Percentiles rank a stretch among this genome's conserved stretches.
These are phyloP conservation scores for Pleurotus tuber-regium DNA, from an alignment of 768 basidiomycete genomes.

Conservation along the genomic window DNA sequence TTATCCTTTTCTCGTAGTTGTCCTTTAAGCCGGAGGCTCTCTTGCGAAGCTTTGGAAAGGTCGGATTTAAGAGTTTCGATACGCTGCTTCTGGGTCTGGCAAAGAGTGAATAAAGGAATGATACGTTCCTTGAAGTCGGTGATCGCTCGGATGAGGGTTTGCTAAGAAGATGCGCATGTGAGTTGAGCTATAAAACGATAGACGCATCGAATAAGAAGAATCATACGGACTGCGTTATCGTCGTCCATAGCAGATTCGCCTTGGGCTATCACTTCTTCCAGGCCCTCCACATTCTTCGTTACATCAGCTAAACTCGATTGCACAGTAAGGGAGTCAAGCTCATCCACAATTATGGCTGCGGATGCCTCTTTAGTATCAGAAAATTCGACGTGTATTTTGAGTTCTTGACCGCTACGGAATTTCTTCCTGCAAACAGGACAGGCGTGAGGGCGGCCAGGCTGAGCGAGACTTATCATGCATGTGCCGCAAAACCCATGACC, in stretches of 20 bases:
- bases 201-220: neutral
- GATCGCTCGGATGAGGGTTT: slow-evolving; percentile 31
- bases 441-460: slow-evolving; percentile 10
- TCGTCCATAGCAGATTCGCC: slow-evolving; percentile 12
- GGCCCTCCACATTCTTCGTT: slow-evolving; percentile 23
- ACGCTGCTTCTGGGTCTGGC: neutral
- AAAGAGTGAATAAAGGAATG: slow-evolving; percentile 30
- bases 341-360: neutral
- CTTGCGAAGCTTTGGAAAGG: neutral
- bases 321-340: slow-evolving; percentile 2
- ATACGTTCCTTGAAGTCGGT: slow-evolving; percentile 40
- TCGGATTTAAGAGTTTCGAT: neutral
- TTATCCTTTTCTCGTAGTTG: neutral
- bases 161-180: too few relatives aligned
- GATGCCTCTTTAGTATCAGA: slow-evolving; percentile 3
- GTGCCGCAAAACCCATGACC: slow-evolving; percentile 41
- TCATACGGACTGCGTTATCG: slow-evolving; percentile 26
- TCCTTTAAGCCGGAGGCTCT: neutral
- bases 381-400: slow-evolving; percentile 7
- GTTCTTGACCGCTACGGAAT: slow-evolving; percentile 8
- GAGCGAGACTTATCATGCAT: slow-evolving; percentile 27
- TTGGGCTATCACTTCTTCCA: slow-evolving; percentile 11
- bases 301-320: slow-evolving; percentile 28
- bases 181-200: neutral
- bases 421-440: slow-evolving; percentile 21